Percentiles rank a stretch among this genome's conserved stretches.
phyloP scores from a whole-genome alignment of 2,329 filamentous ascomycete genomes.

The Alternaria dauci region DNA sequence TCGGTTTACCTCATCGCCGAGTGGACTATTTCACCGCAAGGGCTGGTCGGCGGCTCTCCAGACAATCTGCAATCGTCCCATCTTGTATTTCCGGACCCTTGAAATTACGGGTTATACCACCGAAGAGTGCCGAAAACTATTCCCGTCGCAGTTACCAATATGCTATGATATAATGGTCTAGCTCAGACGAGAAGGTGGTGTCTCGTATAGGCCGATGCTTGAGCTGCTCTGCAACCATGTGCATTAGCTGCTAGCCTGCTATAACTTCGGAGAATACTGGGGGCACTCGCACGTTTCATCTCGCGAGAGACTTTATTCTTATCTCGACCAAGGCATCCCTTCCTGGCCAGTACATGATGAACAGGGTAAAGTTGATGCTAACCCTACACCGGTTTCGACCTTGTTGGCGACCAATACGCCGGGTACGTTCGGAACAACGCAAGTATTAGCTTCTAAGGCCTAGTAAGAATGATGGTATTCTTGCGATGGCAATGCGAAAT shows the following conservation, averaged over 20 bases:
- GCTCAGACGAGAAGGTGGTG: not conserved
- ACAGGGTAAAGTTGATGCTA: not conserved
- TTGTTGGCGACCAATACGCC: not conserved
- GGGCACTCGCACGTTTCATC: not conserved
- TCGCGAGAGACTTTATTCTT: slow-evolving; percentile 4
- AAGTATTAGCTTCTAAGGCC: not conserved
- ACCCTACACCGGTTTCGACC: not conserved
- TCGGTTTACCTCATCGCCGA: too few species aligned
- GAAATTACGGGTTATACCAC: not conserved
- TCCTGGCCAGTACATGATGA: not conserved
- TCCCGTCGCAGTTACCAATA: slow-evolving; percentile 1
- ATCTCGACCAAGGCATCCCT: slow-evolving; percentile 1
- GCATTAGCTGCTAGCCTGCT: not conserved
- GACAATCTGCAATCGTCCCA: slow-evolving; percentile 5
- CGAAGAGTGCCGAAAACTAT: not conserved
- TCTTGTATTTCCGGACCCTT: not conserved
- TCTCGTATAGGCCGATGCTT: not conserved
- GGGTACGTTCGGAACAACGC: not conserved
- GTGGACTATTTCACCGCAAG: not conserved
- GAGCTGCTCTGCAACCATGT: slow-evolving; percentile 1
- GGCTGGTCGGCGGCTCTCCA: slow-evolving; percentile 10
- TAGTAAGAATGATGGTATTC: not conserved
- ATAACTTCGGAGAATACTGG: not conserved
- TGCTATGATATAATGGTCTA: not conserved
- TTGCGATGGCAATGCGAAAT: not conserved